Base-by-base conservation (phyloP, 2,329 filamentous ascomycete genomes). In the Pseudocercospora pini-densiflorae region DNA sequence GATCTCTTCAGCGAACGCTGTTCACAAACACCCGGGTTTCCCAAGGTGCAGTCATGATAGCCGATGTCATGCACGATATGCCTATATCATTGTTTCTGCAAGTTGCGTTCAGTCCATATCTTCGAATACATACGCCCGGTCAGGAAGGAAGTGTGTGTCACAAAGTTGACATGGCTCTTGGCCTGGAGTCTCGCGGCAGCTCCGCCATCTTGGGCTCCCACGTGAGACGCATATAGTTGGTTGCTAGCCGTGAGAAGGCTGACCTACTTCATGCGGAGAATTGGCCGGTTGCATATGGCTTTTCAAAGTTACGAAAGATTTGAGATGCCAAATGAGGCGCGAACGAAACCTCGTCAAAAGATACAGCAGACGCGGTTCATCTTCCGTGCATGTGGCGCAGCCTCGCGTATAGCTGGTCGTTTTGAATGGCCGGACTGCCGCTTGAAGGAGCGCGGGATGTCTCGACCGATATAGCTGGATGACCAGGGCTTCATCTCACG, bases 401-500 rank as follows among this genome's bases (percentile, higher is more conserved):
- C 27, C 53, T 51, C 47, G 47, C 47, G 47, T 51, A 24, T 24
- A 51, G 21, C 47, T 55, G 24, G 53, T 31, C 53, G 23, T 55
- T 55, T 8, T 9, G 8, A 55, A 29, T 55, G 53, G 53, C 27
- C 53, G 53, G 53, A 55, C 53, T 29, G 53, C 53, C 24, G 53
- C 53, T 43, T 29, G 53, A 31, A 55, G 53, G 53, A 55, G 27
- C 53, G 53, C 27, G 24, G 53, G 53, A 29, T 55, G 53, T 21
- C 24, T 14, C 9, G 53, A 31, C 53, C 53, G 29, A 55, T 55
- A 29, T 29, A 33, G 19, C 21, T 24, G 19, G 47, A 12, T 4
- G 47, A 23, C 23, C 27, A 27, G 53, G 53, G 53, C 53, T 33
- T 19, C 16, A 55, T 55, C 47, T 43, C 40, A 27, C 47, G 33